Conservation (phyloP, 2,329 filamentous ascomycete genomes). For the Fusarium sp. region DNA sequence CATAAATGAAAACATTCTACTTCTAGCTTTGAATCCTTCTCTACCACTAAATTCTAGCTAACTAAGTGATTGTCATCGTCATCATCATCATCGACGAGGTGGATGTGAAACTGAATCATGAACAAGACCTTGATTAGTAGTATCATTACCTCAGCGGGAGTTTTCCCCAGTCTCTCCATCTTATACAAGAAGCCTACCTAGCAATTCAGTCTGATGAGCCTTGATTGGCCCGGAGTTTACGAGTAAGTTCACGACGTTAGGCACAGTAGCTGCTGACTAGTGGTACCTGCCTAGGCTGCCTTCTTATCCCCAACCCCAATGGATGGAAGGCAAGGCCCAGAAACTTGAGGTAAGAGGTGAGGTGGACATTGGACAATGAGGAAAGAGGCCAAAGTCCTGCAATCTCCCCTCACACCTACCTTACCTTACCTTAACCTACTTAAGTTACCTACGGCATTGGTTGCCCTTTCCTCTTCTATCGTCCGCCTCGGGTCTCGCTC, state of each 20-base stretch:
- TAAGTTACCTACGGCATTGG: neutral
- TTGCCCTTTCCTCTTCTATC: neutral
- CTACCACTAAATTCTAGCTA: neutral
- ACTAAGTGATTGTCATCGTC: neutral
- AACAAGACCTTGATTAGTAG: neutral
- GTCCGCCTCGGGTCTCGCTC: conserved; percentile 20
- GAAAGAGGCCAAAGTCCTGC: conserved; percentile 33
- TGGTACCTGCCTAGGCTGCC: neutral
- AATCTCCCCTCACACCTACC: conserved; percentile 33
- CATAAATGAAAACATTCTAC: conserved; percentile 12
- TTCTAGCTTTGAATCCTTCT: neutral
- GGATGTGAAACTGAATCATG: conserved; percentile 24
- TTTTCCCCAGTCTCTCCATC: neutral
- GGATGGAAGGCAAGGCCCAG: neutral
- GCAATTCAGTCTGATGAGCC: conserved; percentile 3
- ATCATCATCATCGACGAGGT: conserved; percentile 4
- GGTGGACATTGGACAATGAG: conserved; percentile 3
- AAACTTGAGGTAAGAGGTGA: neutral
- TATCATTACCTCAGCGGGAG: neutral
- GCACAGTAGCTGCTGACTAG: conserved; percentile 6
- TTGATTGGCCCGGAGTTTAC: conserved; percentile 12
- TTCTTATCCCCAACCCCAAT: conserved; percentile 5
- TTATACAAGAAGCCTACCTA: conserved; percentile 4
- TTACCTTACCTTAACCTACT: neutral
- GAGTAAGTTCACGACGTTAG: neutral